A percentile compares a stretch with the other conserved stretches of the same genome.
phyloP scores from a whole-genome alignment of 805 yeast genomes.

The Ogataea pilisensis region DNA sequence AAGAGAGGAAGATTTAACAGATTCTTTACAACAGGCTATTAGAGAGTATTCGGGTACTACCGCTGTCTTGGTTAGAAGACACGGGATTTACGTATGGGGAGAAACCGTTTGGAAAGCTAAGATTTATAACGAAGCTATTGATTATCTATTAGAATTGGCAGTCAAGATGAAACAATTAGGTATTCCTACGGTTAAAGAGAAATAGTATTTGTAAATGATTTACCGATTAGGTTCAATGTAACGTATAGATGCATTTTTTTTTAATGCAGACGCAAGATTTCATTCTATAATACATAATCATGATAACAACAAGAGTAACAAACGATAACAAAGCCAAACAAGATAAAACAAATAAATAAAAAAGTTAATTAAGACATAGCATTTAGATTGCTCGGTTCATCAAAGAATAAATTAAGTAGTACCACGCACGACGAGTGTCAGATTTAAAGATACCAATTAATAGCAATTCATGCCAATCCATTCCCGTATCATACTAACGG shows the following conservation, averaged over 20 bases:
- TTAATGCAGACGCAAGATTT: too few relatives aligned
- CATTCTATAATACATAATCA: conserved; percentile 9
- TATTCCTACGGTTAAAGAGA: conserved; percentile 42
- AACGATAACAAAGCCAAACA: too few relatives aligned
- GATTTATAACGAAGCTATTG: conserved; percentile 88
- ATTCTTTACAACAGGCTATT: conserved; percentile 59
- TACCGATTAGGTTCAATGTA: too few relatives aligned
- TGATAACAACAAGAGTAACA: too few relatives aligned
- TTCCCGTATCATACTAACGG: conserved; percentile 13
- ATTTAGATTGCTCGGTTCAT: too few relatives aligned
- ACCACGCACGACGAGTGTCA: too few relatives aligned
- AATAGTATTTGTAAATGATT: too few relatives aligned
- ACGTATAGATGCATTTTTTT: too few relatives aligned
- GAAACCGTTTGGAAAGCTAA: conserved; percentile 89
- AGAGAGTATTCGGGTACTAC: conserved; percentile 69
- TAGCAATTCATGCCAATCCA: background rate
- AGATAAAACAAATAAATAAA: background rate
- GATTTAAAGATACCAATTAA: background rate
- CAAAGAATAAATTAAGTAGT: too few relatives aligned
- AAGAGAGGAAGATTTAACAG: conserved; percentile 79
- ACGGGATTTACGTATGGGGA: conserved; percentile 98
- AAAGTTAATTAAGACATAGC: too few relatives aligned
- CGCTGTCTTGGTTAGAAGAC: conserved; percentile 88
- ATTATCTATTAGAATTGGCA: conserved; percentile 80
- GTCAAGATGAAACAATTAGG: conserved; percentile 75